phyloP scores from a whole-genome alignment of 768 basidiomycete genomes.

The Suillus fuscotomentosus region DNA sequence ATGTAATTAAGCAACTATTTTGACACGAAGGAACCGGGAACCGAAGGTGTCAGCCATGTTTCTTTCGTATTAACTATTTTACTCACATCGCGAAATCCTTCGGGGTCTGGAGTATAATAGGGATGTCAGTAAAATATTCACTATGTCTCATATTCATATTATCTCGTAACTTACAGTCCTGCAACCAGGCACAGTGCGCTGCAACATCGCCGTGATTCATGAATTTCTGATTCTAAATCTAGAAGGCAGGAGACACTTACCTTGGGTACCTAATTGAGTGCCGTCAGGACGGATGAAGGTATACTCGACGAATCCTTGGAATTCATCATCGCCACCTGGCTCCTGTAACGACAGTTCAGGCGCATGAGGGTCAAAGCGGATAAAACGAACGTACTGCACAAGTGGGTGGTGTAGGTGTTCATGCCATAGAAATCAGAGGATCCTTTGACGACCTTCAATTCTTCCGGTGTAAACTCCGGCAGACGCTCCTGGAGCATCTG shows the following conservation, averaged over 20 bases:
- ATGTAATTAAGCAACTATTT: conserved; percentile 62
- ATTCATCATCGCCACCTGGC: conserved; percentile 62
- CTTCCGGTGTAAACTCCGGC: conserved; percentile 55
- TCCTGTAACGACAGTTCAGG: conserved; percentile 32
- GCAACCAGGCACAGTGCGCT: conserved; percentile 67
- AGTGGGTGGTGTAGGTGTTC: conserved; percentile 70
- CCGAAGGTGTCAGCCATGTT: neutral
- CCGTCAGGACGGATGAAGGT: conserved; percentile 65
- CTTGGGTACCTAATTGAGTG: conserved; percentile 61
- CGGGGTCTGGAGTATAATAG: conserved; percentile 43
- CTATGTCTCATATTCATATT: neutral
- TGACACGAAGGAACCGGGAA: conserved; percentile 2
- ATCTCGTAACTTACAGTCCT: conserved; percentile 48
- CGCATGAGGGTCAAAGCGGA: neutral
- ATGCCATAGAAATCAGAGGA: conserved; percentile 73
- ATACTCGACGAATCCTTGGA: conserved; percentile 59
- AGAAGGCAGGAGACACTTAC: conserved; percentile 28
- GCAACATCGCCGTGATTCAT: conserved; percentile 6
- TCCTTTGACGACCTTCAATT: conserved; percentile 54
- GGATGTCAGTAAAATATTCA: neutral
- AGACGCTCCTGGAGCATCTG: conserved; percentile 58
- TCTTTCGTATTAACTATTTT: neutral
- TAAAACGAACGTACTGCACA: conserved; percentile 44
- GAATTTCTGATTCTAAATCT: neutral
- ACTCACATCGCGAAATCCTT: conserved; percentile 60